Evolutionary conservation across 768 basidiomycete genomes (phyloP), one percentile per base, ranked within the genome.

Genomic region (Termitomyces titanicus): DNA sequence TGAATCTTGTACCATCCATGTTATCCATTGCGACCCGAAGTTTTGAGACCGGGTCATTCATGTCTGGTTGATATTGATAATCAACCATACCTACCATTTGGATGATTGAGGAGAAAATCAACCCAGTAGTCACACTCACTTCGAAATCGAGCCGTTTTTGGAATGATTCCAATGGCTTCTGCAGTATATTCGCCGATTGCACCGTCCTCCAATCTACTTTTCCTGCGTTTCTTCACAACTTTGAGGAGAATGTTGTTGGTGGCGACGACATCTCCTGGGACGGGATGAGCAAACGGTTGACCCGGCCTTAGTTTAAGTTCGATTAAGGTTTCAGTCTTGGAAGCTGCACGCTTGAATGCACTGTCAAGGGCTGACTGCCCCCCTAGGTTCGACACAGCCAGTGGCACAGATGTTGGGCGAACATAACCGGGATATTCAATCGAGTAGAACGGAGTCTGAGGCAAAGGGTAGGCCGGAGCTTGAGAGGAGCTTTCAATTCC

Each of bases 371-470:
- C 79, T 25, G 78, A 64, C 61, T 88, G 86, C 4, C 89, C 86
- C 2, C 89, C 92, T 11, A 91, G 76, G 54, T 78, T 83, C 45
- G 78, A 72, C 42, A 94, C 68, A 2, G 87, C 91, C 17, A 75
- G 61, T 0, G 83, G 76, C 5, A 86, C 78, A 33, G 92, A 89
- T 1, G 77, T 66, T 3, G 77, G 70, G 13, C 77, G 71, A 51
- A 97, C 85, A 61, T 92, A 92, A 57, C 94, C 94, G 7, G 94
- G 94, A 72, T 94, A 96, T 69, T 97, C 94, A 57, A 96, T 76
- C 5, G 92, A 88, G 65, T 88, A 89, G 66, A 86, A 89, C 29
- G 82, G 75, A 5, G 76, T 74, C 33, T 79, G 73, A 20, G 86
- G 82, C 2, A 92, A 72, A 2, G 78, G 72, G 37, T 58, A 61